A percentile compares a stretch with the other conserved stretches of the same genome.
Evolutionary conservation across 192 early-diverging fungal species (phyloP).

Genomic region (Phycomyces blakesleeanus): DNA sequence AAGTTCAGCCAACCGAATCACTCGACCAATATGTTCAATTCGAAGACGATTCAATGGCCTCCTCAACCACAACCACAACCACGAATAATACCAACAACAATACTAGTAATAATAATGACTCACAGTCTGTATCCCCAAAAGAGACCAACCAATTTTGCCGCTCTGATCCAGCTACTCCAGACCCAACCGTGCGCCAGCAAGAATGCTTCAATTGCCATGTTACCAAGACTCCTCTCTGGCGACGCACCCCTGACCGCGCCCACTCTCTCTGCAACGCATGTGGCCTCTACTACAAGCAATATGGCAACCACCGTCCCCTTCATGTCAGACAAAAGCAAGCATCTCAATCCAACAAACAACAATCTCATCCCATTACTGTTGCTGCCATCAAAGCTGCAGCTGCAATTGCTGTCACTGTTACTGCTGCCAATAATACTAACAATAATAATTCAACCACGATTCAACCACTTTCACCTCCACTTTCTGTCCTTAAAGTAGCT

Average conservation of each 20-base stretch:
- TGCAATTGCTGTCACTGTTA: too few relatives aligned
- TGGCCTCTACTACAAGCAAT: constrained; percentile 92
- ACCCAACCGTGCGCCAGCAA: constrained; percentile 11
- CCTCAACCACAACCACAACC: neutral
- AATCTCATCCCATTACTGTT: neutral
- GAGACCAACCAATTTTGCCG: too few relatives aligned
- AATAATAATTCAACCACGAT: too few relatives aligned
- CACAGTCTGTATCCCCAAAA: neutral
- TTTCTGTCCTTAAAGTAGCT: neutral
- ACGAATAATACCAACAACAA: too few relatives aligned
- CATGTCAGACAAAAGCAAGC: constrained; percentile 27
- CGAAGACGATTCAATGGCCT: constrained; percentile 9
- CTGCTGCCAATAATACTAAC: too few relatives aligned
- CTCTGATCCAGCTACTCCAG: constrained; percentile 10
- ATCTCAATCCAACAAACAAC: constrained; percentile 7
- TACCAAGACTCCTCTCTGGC: constrained; percentile 90
- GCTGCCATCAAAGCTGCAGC: too few relatives aligned
- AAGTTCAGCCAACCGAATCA: neutral
- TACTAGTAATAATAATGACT: too few relatives aligned
- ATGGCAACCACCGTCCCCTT: constrained; percentile 74
- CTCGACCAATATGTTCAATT: constrained; percentile 25
- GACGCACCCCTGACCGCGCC: constrained; percentile 68
- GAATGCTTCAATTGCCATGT: constrained; percentile 69
- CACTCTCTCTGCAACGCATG: constrained; percentile 94
- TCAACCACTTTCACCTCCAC: neutral